Percentiles rank a stretch among this genome's conserved stretches.
Conservation (phyloP, 2,329 filamentous ascomycete genomes). For the Macrophomina pseudophaseolina region DNA sequence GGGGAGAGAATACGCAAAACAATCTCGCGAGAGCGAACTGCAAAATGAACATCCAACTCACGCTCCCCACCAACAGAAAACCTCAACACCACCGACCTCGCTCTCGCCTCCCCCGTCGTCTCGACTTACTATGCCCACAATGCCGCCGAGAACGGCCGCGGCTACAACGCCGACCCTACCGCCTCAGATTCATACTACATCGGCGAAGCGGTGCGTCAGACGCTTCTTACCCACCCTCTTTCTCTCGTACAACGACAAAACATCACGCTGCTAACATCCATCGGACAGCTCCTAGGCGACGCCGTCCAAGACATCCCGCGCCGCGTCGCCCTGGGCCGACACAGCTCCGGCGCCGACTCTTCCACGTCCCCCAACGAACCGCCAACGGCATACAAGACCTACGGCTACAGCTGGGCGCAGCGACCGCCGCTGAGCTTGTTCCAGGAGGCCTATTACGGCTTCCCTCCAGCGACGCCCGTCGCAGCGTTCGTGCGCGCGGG, state of each 20-base stretch:
- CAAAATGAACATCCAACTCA: neutral
- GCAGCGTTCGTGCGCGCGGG: neutral
- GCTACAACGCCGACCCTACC: constrained; percentile 17
- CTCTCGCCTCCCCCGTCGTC: constrained; percentile 5
- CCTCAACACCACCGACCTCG: constrained; percentile 6
- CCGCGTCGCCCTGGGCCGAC: neutral
- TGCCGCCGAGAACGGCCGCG: constrained; percentile 14
- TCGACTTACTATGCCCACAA: constrained; percentile 16
- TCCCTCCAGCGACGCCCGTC: neutral
- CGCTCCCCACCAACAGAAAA: neutral
- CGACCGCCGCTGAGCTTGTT: neutral
- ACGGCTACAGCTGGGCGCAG: constrained; percentile 15
- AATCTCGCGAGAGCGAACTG: too few species aligned
- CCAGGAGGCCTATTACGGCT: neutral
- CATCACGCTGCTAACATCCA: too few species aligned
- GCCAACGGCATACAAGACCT: neutral
- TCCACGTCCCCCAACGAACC: neutral
- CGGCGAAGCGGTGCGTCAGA: neutral
- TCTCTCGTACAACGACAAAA: too few species aligned
- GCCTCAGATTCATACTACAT: constrained; percentile 16
- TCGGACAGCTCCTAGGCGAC: neutral
- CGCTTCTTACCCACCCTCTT: too few species aligned
- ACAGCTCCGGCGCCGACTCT: constrained; percentile 1
- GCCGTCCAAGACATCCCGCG: constrained; percentile 3
- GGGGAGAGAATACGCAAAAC: too few species aligned